Evolutionary conservation across 176 grass and related monocot species (phyloP).

Genomic region (Hordeum vulgare): DNA sequence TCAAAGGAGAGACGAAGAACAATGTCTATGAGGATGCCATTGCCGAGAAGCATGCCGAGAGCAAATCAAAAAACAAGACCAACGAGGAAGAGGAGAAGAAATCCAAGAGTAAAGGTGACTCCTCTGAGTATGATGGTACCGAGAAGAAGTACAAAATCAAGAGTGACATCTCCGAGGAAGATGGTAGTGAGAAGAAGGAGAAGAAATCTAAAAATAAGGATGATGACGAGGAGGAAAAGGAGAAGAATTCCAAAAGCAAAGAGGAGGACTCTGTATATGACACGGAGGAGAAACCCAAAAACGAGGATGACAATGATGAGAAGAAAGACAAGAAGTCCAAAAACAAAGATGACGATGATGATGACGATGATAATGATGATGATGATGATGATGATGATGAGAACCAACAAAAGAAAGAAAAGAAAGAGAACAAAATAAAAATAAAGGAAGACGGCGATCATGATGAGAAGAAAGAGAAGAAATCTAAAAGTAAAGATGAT

Average conservation of each 20-base stretch:
- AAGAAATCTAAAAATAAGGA: background rate
- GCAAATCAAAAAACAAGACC: background rate
- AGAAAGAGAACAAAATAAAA: background rate
- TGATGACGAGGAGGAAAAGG: background rate
- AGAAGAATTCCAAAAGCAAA: conserved; percentile 6
- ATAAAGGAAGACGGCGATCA: background rate
- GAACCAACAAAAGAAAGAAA: background rate
- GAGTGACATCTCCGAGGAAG: background rate
- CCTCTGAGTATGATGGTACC: background rate
- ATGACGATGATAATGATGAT: background rate
- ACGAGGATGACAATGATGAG: background rate
- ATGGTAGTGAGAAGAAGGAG: background rate
- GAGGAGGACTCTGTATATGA: background rate
- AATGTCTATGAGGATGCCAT: background rate
- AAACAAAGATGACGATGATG: background rate
- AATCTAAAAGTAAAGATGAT: background rate
- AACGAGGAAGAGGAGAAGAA: background rate
- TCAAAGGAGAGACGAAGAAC: background rate
- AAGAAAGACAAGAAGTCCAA: background rate
- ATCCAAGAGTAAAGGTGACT: background rate
- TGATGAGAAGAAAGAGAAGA: background rate
- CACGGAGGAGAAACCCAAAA: background rate
- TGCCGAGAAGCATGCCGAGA: background rate
- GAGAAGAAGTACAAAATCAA: background rate
- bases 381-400: background rate